phyloP scores from a whole-genome alignment of 352 stramenopile species.

The Pythium graminicola region DNA sequence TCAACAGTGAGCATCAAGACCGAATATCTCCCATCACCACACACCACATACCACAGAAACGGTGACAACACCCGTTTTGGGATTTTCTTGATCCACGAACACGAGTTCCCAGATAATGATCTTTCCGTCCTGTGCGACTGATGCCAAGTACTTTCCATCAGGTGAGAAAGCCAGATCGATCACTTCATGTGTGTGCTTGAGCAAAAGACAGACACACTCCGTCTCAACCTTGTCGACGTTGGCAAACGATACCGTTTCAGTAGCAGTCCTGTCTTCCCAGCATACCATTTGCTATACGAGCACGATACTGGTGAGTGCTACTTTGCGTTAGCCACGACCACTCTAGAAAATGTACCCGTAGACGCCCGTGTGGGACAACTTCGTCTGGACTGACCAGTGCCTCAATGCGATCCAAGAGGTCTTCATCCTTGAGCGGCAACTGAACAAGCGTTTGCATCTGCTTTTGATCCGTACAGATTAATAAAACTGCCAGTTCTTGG shows the following conservation, averaged over 20 bases:
- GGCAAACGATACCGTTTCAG: constrained; percentile 8
- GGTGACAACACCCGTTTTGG: constrained; percentile 13
- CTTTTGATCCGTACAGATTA: constrained; percentile 43
- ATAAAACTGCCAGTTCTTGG: constrained; percentile 42
- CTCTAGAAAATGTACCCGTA: constrained; percentile 30
- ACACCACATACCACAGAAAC: background rate
- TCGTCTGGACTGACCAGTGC: constrained; percentile 56
- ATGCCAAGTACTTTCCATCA: constrained; percentile 67
- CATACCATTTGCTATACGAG: constrained; percentile 37
- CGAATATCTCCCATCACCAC: background rate
- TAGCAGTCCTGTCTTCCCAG: constrained; percentile 26
- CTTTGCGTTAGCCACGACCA: background rate
- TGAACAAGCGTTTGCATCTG: constrained; percentile 31
- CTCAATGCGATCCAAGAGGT: constrained; percentile 46
- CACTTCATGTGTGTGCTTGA: constrained; percentile 53
- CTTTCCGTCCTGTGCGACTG: constrained; percentile 63
- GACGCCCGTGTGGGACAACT: constrained; percentile 48
- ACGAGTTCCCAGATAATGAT: constrained; percentile 68
- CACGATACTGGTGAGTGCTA: background rate
- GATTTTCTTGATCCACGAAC: constrained; percentile 19
- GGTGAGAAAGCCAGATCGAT: constrained; percentile 74
- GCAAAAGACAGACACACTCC: constrained; percentile 36
- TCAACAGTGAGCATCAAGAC: background rate
- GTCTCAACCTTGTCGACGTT: constrained; percentile 19
- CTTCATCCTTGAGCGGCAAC: constrained; percentile 38